Evolutionary conservation across 257 asterid genomes (phyloP).

Genomic region (Solanum habrochaites): DNA sequence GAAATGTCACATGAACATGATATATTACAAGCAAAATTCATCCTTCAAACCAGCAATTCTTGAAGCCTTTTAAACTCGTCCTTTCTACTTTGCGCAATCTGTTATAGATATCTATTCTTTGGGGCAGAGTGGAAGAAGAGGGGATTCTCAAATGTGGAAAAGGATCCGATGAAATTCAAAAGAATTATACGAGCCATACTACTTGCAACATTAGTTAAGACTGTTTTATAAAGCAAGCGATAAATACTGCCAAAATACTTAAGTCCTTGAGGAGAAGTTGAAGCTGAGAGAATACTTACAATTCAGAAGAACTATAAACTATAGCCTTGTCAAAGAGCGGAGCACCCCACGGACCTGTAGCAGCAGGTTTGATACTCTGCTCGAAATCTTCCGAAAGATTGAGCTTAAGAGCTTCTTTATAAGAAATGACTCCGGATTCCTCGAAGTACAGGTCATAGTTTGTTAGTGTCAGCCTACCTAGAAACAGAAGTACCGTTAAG

Average conservation of each 20-base stretch:
- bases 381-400: conserved; percentile 53
- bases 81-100: background rate
- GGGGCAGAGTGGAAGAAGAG: background rate
- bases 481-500: background rate
- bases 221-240: background rate
- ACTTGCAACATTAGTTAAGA: background rate
- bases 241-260: background rate
- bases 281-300: conserved; percentile 38
- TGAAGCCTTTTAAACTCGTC: background rate
- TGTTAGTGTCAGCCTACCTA: conserved; percentile 85
- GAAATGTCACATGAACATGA: background rate
- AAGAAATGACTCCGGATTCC: conserved; percentile 59
- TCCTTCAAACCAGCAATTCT: background rate
- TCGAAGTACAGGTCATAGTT: conserved; percentile 87
- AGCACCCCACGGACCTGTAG: conserved; percentile 97
- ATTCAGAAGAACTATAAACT: conserved; percentile 49
- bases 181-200: background rate
- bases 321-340: conserved; percentile 90
- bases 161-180: background rate
- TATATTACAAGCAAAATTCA: background rate
- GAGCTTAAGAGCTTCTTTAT: conserved; percentile 62
- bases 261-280: background rate
- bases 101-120: background rate
- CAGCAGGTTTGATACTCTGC: conserved; percentile 48
- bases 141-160: background rate